Conservation (phyloP, 306 rosid genomes). For the Spatholobus suberectus region DNA sequence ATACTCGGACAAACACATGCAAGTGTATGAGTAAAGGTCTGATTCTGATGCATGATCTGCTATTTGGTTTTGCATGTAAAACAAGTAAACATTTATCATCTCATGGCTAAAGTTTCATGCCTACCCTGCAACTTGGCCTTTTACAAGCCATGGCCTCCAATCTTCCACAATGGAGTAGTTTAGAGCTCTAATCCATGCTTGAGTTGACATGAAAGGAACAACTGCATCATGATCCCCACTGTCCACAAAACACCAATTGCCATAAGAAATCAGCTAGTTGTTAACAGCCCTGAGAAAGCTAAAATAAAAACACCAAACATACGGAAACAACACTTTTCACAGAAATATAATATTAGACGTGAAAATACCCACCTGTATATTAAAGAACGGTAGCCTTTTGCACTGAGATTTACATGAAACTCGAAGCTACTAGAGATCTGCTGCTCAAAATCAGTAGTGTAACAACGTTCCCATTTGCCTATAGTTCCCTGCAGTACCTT, state of each 20-base stretch:
- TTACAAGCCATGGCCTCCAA: conserved; percentile 58
- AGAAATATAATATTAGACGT: neutral
- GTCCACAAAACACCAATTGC: conserved; percentile 8
- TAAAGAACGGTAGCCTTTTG: conserved; percentile 52
- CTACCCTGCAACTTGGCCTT: conserved; percentile 59
- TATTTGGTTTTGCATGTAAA: neutral
- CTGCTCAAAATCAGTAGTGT: fast-evolving
- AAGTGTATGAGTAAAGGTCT: neutral
- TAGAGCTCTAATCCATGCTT: conserved; percentile 58
- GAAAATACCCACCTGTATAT: conserved; percentile 53
- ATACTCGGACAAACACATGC: neutral
- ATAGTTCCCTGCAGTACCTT: conserved; percentile 35
- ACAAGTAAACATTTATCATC: neutral
- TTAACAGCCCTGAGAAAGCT: neutral
- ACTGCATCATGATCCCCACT: conserved; percentile 62
- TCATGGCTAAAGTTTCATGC: neutral
- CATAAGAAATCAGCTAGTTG: neutral
- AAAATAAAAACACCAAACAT: neutral
- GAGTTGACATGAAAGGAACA: conserved; percentile 54
- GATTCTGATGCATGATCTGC: neutral
- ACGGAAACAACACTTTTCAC: neutral
- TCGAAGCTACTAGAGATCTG: conserved; percentile 30
- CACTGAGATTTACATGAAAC: conserved; percentile 51
- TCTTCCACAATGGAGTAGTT: conserved; percentile 50
- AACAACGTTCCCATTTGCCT: conserved; percentile 41